phyloP scores from a whole-genome alignment of 23 red algal species.

The Gracilariopsis chorda region DNA sequence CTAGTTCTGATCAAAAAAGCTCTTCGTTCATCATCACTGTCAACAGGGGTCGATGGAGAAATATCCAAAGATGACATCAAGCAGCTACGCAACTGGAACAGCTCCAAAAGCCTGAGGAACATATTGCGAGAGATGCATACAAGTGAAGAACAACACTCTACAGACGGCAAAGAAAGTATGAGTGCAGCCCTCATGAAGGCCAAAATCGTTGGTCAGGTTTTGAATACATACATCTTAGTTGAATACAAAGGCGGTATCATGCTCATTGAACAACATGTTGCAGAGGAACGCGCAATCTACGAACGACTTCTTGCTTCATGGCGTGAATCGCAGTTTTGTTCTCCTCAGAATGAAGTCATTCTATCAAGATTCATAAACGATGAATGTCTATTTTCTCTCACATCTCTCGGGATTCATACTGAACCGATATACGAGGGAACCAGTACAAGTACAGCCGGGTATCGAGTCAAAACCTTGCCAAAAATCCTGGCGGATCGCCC shows the following conservation, averaged over 20 bases:
- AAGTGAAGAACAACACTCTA: neutral
- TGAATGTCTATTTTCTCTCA: slow-evolving; percentile 20
- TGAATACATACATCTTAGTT: slow-evolving; percentile 69
- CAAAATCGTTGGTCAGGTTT: slow-evolving; percentile 51
- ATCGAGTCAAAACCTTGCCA: neutral
- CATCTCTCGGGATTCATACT: slow-evolving; percentile 30
- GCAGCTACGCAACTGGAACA: neutral
- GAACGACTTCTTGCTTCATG: slow-evolving; percentile 43
- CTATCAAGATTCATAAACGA: slow-evolving; percentile 3
- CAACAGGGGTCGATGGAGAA: neutral
- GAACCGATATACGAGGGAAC: slow-evolving; percentile 1
- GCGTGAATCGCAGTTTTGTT: slow-evolving; percentile 9
- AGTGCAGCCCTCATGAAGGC: neutral
- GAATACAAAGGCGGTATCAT: slow-evolving; percentile 48
- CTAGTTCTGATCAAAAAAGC: neutral
- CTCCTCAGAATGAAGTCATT: neutral
- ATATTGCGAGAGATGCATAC: neutral
- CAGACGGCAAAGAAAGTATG: neutral
- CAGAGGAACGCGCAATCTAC: slow-evolving; percentile 68
- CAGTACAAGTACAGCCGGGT: neutral
- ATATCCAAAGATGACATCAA: neutral
- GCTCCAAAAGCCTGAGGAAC: neutral
- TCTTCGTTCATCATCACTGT: neutral
- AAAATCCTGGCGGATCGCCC: neutral
- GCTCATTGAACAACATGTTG: slow-evolving; percentile 74